These are phyloP conservation scores for Teunomyces kruisii DNA, from an alignment of 805 yeast genomes.

Conservation along the genomic window DNA sequence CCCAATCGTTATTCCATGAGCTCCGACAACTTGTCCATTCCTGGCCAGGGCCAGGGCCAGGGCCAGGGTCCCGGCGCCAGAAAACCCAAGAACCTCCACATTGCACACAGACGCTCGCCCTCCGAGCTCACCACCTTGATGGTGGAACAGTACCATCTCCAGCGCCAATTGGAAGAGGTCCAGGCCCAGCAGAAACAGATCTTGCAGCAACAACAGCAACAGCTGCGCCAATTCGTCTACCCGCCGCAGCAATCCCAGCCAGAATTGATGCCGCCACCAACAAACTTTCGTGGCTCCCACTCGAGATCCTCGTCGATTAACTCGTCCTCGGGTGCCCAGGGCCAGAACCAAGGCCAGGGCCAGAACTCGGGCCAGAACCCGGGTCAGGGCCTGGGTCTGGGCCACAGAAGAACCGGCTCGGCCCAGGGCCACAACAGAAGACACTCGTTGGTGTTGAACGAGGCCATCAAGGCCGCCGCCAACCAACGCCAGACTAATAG, in stretches of 20 bases:
- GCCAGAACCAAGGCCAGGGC: not conserved
- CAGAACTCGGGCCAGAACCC: not conserved
- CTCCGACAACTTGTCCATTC: constrained; percentile 9
- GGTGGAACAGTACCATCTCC: constrained; percentile 86
- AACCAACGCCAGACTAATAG: constrained; percentile 59
- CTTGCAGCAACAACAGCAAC: constrained; percentile 53
- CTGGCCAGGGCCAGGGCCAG: constrained; percentile 6
- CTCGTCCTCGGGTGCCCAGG: constrained; percentile 5
- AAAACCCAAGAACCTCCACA: constrained; percentile 56
- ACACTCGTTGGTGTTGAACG: constrained; percentile 87
- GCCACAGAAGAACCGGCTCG: constrained; percentile 37
- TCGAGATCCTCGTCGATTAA: constrained; percentile 31
- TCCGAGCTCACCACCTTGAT: constrained; percentile 88
- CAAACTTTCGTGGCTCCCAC: constrained; percentile 25
- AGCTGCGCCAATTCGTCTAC: constrained; percentile 21
- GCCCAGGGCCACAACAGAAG: constrained; percentile 77
- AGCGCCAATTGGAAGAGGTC: constrained; percentile 87
- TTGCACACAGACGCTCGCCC: constrained; percentile 97
- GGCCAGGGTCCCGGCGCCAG: constrained; percentile 10
- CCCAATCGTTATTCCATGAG: constrained; percentile 2
- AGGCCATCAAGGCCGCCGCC: constrained; percentile 97
- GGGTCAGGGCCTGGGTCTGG: constrained; percentile 1
- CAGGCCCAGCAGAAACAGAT: constrained; percentile 92
- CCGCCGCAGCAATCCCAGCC: constrained; percentile 19
- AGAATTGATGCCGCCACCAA: constrained; percentile 22